Base-by-base conservation (phyloP, 1,284 basidiomycete species). In the Cutaneotrichosporon dermatis region DNA sequence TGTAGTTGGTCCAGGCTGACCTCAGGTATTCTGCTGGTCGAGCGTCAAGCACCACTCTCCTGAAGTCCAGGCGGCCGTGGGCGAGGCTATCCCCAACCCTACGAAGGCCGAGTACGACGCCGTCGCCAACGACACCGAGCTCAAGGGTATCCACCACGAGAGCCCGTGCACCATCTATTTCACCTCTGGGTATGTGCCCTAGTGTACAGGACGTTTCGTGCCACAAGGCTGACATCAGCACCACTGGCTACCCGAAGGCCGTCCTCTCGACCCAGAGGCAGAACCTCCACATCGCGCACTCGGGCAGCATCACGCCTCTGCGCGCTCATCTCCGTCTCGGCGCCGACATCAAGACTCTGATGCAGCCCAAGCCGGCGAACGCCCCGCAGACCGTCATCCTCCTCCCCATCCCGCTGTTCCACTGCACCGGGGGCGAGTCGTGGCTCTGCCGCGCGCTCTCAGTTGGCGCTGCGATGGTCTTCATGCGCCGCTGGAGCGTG, bases 361-460 rank as follows among this genome's bases (percentile, higher is more conserved):
- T 35, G 12, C 25, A 16, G 7, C 46, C 46, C 33, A 39, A 53
- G 40, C 57, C 57, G 3, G 43, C 13, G 37, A 39, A 36, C 2
- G n/a, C 41, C 1, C 13, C 69, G 54, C 62, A 67, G 44, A 63
- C 61, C 4, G 64, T 69, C 35, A 60, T 74, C 11, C 70, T 76
- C 40, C 60, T 63, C 42, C 54, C 73, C 15, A 66, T 76, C 42
- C 75, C 75, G 1, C 67, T 75, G 1, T 76, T 76, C 64, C 75
- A 76, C 69, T 73, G 73, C 8, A 75, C 73, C 2, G 75, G 75
- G n/a, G 72, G 70, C 55, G 63, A 75, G 3, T 70, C 70, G 6
- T 76, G 73, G 72, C 65, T 76, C 37, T 25, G 25, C 62, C 74
- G 60, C 62, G 70, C 6, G 70, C 72, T 0, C 61, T 73, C 51